These are phyloP conservation scores for Piper longum DNA, from an alignment of 164 flowering plant genomes.

Conservation along the genomic window DNA sequence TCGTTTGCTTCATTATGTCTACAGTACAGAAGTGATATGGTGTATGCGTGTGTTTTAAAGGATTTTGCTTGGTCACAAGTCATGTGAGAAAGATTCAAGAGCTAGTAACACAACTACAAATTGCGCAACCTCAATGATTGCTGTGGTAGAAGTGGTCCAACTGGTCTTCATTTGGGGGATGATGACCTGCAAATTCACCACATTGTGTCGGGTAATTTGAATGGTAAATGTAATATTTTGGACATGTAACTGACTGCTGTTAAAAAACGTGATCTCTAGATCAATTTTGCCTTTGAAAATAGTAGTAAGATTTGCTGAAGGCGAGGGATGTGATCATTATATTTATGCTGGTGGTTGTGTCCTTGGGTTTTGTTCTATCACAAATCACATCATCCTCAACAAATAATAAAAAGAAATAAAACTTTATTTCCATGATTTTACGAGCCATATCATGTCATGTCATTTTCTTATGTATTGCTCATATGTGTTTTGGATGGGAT, in stretches of 20 bases:
- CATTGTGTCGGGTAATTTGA: neutral
- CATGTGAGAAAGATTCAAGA: conserved; percentile 73
- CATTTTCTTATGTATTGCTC: too few species aligned
- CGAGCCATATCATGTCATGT: too few species aligned
- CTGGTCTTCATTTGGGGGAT: conserved; percentile 53
- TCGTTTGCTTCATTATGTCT: too few species aligned
- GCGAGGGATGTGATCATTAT: too few species aligned
- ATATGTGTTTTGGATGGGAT: too few species aligned
- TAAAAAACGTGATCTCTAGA: neutral
- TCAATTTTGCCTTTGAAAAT: too few species aligned
- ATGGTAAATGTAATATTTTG: neutral
- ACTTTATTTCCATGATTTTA: too few species aligned
- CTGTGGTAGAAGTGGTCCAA: conserved; percentile 14
- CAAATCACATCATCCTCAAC: too few species aligned
- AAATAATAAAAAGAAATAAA: too few species aligned
- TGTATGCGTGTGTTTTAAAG: conserved; percentile 23
- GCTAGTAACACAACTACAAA: conserved; percentile 58
- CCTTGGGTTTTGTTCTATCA: too few species aligned
- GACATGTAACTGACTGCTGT: neutral
- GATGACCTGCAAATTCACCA: conserved; percentile 26
- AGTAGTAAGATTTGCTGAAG: too few species aligned
- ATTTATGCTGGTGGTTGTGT: too few species aligned
- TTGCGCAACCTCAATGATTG: conserved; percentile 25
- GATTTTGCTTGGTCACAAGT: conserved; percentile 38
- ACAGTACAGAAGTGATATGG: neutral